Base-by-base conservation (phyloP, 1,139 yeast genomes). In the Blastobotrys proliferans region DNA sequence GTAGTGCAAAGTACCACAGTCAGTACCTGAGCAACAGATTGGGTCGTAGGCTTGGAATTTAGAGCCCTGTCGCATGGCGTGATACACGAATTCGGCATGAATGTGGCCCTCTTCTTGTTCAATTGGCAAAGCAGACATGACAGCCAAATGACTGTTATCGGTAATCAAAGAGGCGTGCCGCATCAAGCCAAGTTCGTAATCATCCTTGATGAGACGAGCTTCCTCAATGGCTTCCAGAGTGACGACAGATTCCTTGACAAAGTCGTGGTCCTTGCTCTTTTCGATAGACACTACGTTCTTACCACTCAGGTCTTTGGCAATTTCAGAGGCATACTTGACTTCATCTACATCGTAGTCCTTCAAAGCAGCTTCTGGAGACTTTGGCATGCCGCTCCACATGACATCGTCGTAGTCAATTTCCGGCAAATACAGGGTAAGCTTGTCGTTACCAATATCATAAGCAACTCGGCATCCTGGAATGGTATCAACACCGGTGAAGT, bases 351-450 rank as follows among this genome's bases (percentile, higher is more conserved):
- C 96, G 56, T 67, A 92, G 49, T 70, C 72, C 16, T 67, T 60
- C 38, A 63, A 47, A 0, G 97, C 96, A 18, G 82, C 79, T 41
- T 81, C 79, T n/a, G 72, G 55, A 31, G 77, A 68, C 42, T 86
- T 52, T 1, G 98, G 97, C 64, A 83, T 61, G 0, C 98, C 98
- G 45, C 94, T 81, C 97, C 98, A 92, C 90, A 92, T 84, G 38
- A 92, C 85, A 60, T 86, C 96, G 37, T 92, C 97, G 41, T 76
- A 67, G 60, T 88, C 95, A 38, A 90, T 72, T 46, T 83, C 76
- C 2, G 97, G 97, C 42, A 92, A 70, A 58, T 83, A 90, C 36
- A 90, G 68, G 0, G 80, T 77, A 51, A 87, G 71, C 44, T 75
- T 70, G 43, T 83, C 87, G 16, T 63, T 53, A 3, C 56, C 56